Evolutionary conservation across 345 rosid genomes (phyloP), one percentile per base, ranked within the genome.

Genomic region (Linum usitatissimum): DNA sequence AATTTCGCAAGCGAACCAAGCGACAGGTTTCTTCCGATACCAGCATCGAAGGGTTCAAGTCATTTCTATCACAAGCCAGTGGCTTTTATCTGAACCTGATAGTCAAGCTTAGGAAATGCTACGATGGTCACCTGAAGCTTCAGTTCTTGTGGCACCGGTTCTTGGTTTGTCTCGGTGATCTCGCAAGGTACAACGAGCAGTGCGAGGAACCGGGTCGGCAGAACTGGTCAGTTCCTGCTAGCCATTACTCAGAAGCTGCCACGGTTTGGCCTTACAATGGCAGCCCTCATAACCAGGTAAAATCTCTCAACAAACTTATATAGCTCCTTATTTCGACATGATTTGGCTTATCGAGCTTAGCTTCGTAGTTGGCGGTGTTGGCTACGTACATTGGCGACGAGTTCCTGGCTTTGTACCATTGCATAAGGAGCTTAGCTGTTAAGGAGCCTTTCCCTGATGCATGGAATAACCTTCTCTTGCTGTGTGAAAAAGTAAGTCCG

Each of bases 391-490:
- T 93, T 60, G 91, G 99, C 55, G 96, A 87, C 36, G 96, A 86
- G 64, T 83, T 89, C 73, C 83, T 90, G 53, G 96, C 96, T 57
- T 75, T 93, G 65, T 93, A 90, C 78, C 99, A 87, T 58, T 93
- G 90, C 61, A 70, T 93, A 56, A 80, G 99, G 82, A 93, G 99
- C 76, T 79, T 93, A 72, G 96, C 99, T 12, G 86, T 90, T 57
- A 87, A 81, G 74, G 99, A 93, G 60, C 97, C 94, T 57, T 93
- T 93, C 65, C 97, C 91, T 20, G 96, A 91, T 78, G 90, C 97
- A 54, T 75, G 76, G 78, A 77, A 83, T 72, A 93, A 93, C 83
- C 94, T 93, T 51, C 56, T 73, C 64, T 69, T 81, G 65, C 75
- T 86, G 65, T 86, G 90, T 63, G 97, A 93, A 76, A 86, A 79